Evolutionary conservation across 106 monocot species (phyloP).

Genomic region (Posidonia australis): DNA sequence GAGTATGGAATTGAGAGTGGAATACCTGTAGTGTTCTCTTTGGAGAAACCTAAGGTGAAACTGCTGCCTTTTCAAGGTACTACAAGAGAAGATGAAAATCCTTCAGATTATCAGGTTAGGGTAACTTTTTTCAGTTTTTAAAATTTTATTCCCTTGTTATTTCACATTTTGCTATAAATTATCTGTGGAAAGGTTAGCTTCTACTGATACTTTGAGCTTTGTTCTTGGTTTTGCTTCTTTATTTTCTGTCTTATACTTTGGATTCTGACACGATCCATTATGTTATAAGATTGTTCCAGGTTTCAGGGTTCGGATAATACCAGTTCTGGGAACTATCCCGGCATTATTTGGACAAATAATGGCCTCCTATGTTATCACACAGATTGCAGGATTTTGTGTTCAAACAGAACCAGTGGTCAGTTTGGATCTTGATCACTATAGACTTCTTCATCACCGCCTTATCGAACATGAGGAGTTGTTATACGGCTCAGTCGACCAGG

Average conservation of each 20-base stretch:
- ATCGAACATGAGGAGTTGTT: slow-evolving; percentile 93
- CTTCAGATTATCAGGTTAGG: slow-evolving; percentile 91
- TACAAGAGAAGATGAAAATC: slow-evolving; percentile 68
- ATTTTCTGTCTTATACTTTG: not conserved
- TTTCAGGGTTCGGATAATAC: slow-evolving; percentile 94
- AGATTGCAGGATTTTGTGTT: slow-evolving; percentile 46
- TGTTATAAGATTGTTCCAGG: slow-evolving; percentile 88
- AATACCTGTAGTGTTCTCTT: slow-evolving; percentile 84
- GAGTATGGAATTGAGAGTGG: slow-evolving; percentile 85
- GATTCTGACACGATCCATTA: not conserved
- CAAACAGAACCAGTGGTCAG: slow-evolving; percentile 86
- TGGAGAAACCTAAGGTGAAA: slow-evolving; percentile 97
- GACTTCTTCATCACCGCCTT: slow-evolving; percentile 84
- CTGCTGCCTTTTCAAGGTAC: slow-evolving; percentile 75
- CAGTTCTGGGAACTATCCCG: slow-evolving; percentile 94
- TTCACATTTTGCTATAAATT: not conserved
- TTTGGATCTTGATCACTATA: slow-evolving; percentile 90
- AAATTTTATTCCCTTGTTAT: not conserved
- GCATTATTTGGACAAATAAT: slow-evolving; percentile 99
- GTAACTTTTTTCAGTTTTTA: not conserved
- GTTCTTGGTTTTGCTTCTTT: not conserved
- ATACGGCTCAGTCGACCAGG: slow-evolving; percentile 71
- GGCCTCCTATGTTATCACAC: slow-evolving; percentile 79
- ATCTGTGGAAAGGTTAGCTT: not conserved
- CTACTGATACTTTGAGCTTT: not conserved